Conservation (phyloP, 768 basidiomycete genomes). For the Agaricus bisporus region DNA sequence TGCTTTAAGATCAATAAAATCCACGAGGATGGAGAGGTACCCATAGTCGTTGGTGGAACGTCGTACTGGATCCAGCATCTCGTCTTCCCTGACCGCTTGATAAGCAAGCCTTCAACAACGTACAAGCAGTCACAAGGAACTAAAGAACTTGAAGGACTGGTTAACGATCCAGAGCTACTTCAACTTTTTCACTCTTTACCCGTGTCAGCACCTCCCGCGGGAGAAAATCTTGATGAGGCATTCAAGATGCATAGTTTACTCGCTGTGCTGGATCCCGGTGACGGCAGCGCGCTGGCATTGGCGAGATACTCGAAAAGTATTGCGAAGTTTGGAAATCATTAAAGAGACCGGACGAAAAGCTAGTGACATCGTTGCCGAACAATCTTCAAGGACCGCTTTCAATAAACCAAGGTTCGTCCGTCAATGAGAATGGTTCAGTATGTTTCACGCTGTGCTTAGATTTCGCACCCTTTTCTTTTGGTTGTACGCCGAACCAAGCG, state of each 20-base stretch:
- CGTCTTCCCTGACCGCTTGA: slow-evolving; percentile 77
- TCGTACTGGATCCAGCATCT: slow-evolving; percentile 98
- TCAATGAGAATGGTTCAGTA: not conserved
- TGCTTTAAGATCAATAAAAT: slow-evolving; percentile 67
- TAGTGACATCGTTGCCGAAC: slow-evolving; percentile 65
- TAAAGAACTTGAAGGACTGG: slow-evolving; percentile 14
- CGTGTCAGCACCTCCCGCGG: slow-evolving; percentile 49
- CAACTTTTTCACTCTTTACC: slow-evolving; percentile 55
- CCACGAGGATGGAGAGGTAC: slow-evolving; percentile 55
- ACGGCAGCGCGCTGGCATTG: slow-evolving; percentile 92
- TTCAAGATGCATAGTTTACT: slow-evolving; percentile 66
- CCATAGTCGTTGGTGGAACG: slow-evolving; percentile 93
- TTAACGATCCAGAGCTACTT: slow-evolving; percentile 42
- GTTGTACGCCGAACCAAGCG: slow-evolving; percentile 70
- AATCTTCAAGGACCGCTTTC: slow-evolving; percentile 34
- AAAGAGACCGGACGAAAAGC: slow-evolving; percentile 59
- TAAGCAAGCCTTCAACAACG: not conserved
- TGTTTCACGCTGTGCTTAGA: slow-evolving; percentile 31
- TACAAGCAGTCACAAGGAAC: slow-evolving; percentile 13
- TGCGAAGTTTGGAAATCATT: slow-evolving; percentile 72
- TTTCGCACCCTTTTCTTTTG: slow-evolving; percentile 87
- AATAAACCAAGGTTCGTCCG: slow-evolving; percentile 45
- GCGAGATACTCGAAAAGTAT: slow-evolving; percentile 88
- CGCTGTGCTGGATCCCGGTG: slow-evolving; percentile 57
- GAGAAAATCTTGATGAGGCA: slow-evolving; percentile 46